These are phyloP conservation scores for Lodderomyces orthopsilosis DNA, from an alignment of 1,139 yeast genomes.

Conservation along the genomic window DNA sequence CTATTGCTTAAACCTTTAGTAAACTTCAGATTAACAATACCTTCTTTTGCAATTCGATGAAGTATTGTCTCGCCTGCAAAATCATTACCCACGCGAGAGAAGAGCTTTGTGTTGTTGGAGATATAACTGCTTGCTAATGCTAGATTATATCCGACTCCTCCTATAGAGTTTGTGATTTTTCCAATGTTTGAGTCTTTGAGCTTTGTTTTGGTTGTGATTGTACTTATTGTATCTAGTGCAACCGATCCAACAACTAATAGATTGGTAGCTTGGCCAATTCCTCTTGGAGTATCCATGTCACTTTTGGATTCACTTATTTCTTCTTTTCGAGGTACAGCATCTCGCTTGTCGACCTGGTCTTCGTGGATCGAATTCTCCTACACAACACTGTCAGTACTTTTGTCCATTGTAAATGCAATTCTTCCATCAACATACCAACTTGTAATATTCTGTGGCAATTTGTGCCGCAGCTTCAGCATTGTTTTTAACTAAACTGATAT, in stretches of 20 bases:
- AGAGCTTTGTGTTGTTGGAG: constrained; percentile 34
- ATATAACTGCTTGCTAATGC: constrained; percentile 50
- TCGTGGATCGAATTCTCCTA: background rate
- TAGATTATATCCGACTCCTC: constrained; percentile 85
- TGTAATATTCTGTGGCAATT: constrained; percentile 45
- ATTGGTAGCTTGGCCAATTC: constrained; percentile 8
- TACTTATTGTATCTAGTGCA: constrained; percentile 69
- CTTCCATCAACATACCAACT: constrained; percentile 1
- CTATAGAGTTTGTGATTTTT: constrained; percentile 51
- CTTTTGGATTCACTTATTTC: background rate
- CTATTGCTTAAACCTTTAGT: constrained; percentile 44
- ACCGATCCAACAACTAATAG: constrained; percentile 67
- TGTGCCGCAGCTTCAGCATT: constrained; percentile 69
- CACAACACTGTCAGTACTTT: background rate
- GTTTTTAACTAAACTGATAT: constrained; percentile 72
- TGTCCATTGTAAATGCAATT: background rate
- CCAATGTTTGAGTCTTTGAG: constrained; percentile 78
- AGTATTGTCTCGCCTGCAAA: constrained; percentile 45
- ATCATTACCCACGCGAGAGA: constrained; percentile 64
- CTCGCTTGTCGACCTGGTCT: background rate
- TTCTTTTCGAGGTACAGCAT: background rate
- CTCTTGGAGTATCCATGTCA: background rate
- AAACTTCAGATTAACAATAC: constrained; percentile 14
- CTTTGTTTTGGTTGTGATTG: constrained; percentile 26
- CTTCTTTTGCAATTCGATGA: constrained; percentile 21